Evolutionary conservation across 495 filamentous ascomycete genomes (phyloP), one percentile per base, ranked within the genome.

Genomic region (Monascus purpureus): DNA sequence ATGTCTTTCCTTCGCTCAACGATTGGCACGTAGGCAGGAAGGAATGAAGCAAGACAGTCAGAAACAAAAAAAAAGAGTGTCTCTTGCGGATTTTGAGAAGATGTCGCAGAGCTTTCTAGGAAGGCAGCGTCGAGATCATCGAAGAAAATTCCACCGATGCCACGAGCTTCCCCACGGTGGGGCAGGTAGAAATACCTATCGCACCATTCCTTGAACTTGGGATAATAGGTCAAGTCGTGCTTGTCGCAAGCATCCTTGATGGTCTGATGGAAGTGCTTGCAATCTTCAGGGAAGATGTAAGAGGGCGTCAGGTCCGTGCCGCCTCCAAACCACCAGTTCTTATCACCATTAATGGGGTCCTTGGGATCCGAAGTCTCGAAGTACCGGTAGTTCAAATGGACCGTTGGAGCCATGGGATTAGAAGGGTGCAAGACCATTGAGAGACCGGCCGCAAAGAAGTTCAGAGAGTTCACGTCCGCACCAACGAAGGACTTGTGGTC

Each of bases 371-470:
- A 65, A 5, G 90, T 99, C 64, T 99, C 90, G 49, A 99, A 99
- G 63, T 99, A 99, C 2, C 90, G 72, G 65, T 99, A 99, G 65
- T 99, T 99, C 38, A 99, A 67, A 54, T 99, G 90, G 13, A 99
- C 87, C 0, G 90, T 99, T 0, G 90, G 90, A 13, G 87, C 88
- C 77, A 92, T 93, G 16, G 90, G 90, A 57, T 99, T 99, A 20
- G 70, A 59, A 5, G 90, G 90, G 53, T 96, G 90, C 14, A 95
- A 61, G 31, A 99, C 86, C 47, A 96, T 65, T 40, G 85, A 93
- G 26, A 99, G 59, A 2, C 90, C 90, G 1, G 90, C 81, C 13
- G 86, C 90, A 52, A 95, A 99, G 72, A 96, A 99, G 35, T 78
- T 79, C 28, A 99, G 63, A 25, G 70, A 79, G 16, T 88, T 79